Evolutionary conservation across 225 moss, liverwort and hornwort species (phyloP), one percentile per base, ranked within the genome.

Genomic region (Physcomitrellopsis africana): DNA sequence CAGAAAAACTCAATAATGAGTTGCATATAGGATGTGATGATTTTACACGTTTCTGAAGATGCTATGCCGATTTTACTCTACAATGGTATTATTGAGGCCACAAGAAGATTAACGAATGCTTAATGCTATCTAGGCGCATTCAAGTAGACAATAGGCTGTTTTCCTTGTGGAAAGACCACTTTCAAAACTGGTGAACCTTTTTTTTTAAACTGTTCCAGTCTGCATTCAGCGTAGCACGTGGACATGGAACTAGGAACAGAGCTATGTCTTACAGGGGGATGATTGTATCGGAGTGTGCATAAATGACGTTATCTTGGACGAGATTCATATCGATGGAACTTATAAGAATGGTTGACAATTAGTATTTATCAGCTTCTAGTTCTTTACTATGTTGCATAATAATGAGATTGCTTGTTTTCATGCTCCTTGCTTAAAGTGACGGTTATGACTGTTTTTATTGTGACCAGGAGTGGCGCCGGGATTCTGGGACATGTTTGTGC

Each of bases 401-500:
- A 9, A 22, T 12, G 57, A 17, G 20, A 60, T 69, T 73, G 22
- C 13, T 48, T 51, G 47, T 42, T 17, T 54, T 7, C 44, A 60
- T 8, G 71, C 63, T 16, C 19, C 44, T 55, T 49, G 27, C 55
- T 51, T 67, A 64, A 60, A 72, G 24, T 26, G 27, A 47, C 5
- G 51, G 44, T 68, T 58, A 51, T 75, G 56, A 75, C 42, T 42
- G 47, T 69, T 66, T 74, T 77, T 23, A 27, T 37, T 78, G 57
- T 73, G 63, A 57, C 55, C 83, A 89, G 99, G 99, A 19, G 99
- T 99, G 72, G 99, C 95, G 53, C 93, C 99, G 7, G 99, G 99
- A 7, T 99, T 99, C 72, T 99, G 99, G 99, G 99, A 99, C 83
- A 99, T 99, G 99, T 99, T 99, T 82, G 99, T 95, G 49, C 81